Conservation (phyloP, 306 rosid genomes). For the Astragalus glycyphyllos region DNA sequence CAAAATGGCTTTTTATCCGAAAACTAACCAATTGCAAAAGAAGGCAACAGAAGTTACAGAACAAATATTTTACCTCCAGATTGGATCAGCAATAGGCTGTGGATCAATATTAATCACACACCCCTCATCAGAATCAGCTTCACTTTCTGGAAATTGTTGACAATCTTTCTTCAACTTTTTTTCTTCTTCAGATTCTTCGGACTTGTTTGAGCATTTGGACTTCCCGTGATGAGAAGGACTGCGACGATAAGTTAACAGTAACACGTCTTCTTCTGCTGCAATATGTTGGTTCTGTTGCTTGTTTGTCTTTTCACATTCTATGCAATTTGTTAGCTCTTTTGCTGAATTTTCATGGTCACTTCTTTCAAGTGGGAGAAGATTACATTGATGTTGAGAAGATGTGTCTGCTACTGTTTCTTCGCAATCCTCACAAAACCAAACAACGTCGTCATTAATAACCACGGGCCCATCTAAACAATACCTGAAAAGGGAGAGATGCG, state of each 20-base stretch:
- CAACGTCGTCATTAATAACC: constrained; percentile 39
- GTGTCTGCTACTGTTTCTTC: constrained; percentile 27
- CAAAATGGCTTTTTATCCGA: too few relatives aligned
- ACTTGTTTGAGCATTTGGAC: constrained; percentile 23
- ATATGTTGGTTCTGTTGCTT: constrained; percentile 20
- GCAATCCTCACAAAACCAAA: constrained; percentile 73
- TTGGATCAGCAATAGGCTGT: constrained; percentile 66
- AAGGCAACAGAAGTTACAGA: too few relatives aligned
- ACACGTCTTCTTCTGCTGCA: constrained; percentile 4
- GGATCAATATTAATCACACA: constrained; percentile 40
- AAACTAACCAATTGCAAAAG: too few relatives aligned
- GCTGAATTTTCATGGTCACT: neutral
- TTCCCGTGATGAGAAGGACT: constrained; percentile 8
- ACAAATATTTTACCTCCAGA: constrained; percentile 65
- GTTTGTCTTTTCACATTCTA: neutral
- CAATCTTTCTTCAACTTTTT: constrained; percentile 11
- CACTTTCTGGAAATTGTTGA: constrained; percentile 18
- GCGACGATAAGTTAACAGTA: constrained; percentile 2
- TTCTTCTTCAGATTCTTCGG: constrained; percentile 1
- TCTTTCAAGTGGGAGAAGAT: constrained; percentile 11
- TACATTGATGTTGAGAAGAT: constrained; percentile 22
- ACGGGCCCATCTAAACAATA: constrained; percentile 65
- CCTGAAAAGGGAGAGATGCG: constrained; percentile 43
- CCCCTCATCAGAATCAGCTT: constrained; percentile 32
- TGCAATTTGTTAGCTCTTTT: constrained; percentile 1